Percentiles rank a stretch among this genome's conserved stretches.
phyloP scores from a whole-genome alignment of 352 stramenopile species.

The Lagenidium giganteum region DNA sequence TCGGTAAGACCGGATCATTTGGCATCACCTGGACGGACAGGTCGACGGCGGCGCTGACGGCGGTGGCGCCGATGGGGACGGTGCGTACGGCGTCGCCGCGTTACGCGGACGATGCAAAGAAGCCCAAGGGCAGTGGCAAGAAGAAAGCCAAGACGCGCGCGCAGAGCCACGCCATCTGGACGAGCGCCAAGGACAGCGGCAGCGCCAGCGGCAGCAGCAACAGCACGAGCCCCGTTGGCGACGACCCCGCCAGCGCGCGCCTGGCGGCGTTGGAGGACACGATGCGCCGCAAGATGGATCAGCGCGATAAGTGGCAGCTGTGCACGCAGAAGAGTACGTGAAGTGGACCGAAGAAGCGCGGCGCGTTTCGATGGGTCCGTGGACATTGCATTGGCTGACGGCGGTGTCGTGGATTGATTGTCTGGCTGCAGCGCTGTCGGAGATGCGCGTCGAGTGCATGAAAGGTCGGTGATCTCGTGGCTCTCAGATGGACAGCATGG shows the following conservation, averaged over 20 bases:
- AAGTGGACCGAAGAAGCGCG: not conserved
- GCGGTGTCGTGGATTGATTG: not conserved
- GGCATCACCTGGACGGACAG: too few species aligned
- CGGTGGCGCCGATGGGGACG: too few species aligned
- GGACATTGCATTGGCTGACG: not conserved
- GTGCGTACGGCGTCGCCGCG: too few species aligned
- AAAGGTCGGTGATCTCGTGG: constrained; percentile 8
- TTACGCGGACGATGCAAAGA: too few species aligned
- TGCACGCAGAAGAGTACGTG: constrained; percentile 26
- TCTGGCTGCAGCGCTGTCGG: constrained; percentile 14
- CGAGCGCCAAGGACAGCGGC: constrained; percentile 7
- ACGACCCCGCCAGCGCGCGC: constrained; percentile 16
- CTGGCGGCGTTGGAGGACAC: constrained; percentile 12
- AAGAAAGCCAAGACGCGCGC: too few species aligned
- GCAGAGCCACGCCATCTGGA: too few species aligned
- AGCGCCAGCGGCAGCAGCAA: not conserved
- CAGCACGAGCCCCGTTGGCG: not conserved
- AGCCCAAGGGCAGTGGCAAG: too few species aligned
- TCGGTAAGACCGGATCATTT: too few species aligned
- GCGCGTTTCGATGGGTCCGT: not conserved
- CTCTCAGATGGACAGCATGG: too few species aligned
- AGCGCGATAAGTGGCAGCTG: constrained; percentile 26
- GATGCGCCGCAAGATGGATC: constrained; percentile 15
- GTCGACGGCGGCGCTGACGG: too few species aligned
- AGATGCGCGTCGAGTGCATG: constrained; percentile 28